Evolutionary conservation across 495 filamentous ascomycete genomes (phyloP), one percentile per base, ranked within the genome.

Genomic region (Clohesyomyces aquaticus): DNA sequence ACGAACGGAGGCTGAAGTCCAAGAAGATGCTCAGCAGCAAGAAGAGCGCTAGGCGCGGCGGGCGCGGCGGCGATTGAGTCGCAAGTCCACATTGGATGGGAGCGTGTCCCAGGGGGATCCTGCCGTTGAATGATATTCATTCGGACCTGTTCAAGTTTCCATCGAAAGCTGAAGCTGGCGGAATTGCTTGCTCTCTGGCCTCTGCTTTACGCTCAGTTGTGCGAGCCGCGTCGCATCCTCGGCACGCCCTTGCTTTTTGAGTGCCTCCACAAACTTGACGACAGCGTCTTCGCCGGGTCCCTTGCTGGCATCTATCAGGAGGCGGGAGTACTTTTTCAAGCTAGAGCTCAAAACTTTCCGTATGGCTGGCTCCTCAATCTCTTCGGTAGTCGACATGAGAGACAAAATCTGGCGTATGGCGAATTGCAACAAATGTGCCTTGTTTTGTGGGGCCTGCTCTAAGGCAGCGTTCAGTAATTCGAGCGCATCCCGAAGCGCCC

Each of bases 21-120:
- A 98, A 97, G 77, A 96, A 95, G 76, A 66, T 79, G 26, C 88
- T 88, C 52, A 86, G 88, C 67, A 83, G 78, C 50, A 98, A 97
- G 78, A 98, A 98, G 75, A 81, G 80, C 23, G 81, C 78, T 59
- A 83, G 92, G 22, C 83, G 81, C 74, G 79, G 83, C 14, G 66
- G 63, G n/a, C 63, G 67, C 27, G 69, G 75, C 26, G 69, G 75
- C 68, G 59, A 72, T 47, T 73, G 63, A 66, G 27, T 16, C 16
- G 16, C 12, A 3, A n/a, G 6, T 46, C n/a, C n/a, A 18, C 14
- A 38, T 6, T 14, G 32, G 32, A 38, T 6, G 6, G 6, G 32
- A 6, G 6, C 32, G 32, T 38, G 32, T 38, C 26, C 16, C 2
- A 59, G n/a, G 46, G 23, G 43, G 43, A 46, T 46, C 22, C 4